Evolutionary conservation across 2,329 filamentous ascomycete species (phyloP).

Genomic region (Claviceps digitariae): DNA sequence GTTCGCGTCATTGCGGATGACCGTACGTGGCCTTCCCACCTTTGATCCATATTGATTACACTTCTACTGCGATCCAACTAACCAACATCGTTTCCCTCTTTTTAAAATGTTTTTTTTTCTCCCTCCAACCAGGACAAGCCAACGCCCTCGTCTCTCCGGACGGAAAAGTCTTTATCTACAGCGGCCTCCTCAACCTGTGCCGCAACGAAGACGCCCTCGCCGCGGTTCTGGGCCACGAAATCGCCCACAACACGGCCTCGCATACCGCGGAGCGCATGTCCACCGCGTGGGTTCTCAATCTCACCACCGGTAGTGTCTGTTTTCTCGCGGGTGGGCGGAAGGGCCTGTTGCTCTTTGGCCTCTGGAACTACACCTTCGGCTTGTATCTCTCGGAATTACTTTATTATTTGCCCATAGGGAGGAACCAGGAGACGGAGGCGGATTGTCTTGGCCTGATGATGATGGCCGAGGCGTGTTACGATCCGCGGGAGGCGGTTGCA

Average conservation of each 20-base stretch:
- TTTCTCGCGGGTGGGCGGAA: constrained; percentile 32
- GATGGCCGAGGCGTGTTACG: constrained; percentile 69
- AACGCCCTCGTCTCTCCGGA: constrained; percentile 72
- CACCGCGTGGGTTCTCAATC: constrained; percentile 35
- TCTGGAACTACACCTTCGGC: constrained; percentile 32
- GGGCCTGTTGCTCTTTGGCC: constrained; percentile 22
- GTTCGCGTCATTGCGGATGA: constrained; percentile 60
- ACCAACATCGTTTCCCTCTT: background rate
- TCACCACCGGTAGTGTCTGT: constrained; percentile 36
- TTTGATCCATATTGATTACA: no score
- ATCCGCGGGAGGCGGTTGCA: constrained; percentile 50
- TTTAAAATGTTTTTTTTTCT: no score
- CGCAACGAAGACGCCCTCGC: constrained; percentile 56
- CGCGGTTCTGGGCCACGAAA: constrained; percentile 66
- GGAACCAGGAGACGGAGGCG: constrained; percentile 63
- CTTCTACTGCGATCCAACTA: background rate
- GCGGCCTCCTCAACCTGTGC: constrained; percentile 57
- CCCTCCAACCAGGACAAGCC: constrained; percentile 17
- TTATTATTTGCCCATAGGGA: constrained; percentile 53
- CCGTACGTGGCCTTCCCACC: constrained; percentile 24
- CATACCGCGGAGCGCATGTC: constrained; percentile 53
- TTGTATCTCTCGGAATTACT: constrained; percentile 42
- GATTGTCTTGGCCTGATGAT: constrained; percentile 73
- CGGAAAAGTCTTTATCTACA: constrained; percentile 69
- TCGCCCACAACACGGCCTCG: constrained; percentile 60